Percentiles rank a stretch among this genome's conserved stretches.
Conservation (phyloP, 495 filamentous ascomycete species). For the Durotheca rogersii region DNA sequence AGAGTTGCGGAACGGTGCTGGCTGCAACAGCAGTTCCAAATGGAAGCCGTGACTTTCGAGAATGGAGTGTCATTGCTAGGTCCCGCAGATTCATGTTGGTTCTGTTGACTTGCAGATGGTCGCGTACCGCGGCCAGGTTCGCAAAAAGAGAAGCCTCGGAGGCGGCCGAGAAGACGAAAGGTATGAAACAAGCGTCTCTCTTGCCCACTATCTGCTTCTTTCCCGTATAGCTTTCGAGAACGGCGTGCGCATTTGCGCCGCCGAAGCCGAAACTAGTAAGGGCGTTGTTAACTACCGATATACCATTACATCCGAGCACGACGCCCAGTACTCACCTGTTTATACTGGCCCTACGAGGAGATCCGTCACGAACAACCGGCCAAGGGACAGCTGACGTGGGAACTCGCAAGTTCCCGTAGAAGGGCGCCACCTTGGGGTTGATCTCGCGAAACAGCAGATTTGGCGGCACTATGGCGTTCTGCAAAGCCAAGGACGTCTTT, state of each 20-base stretch:
- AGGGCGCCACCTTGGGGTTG: constrained; percentile 40
- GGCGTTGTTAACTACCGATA: too few relatives aligned
- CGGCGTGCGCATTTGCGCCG: constrained; percentile 36
- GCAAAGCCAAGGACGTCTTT: constrained; percentile 47
- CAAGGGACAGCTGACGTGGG: constrained; percentile 30
- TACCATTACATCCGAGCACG: too few relatives aligned
- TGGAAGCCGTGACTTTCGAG: too few relatives aligned
- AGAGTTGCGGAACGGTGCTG: too few relatives aligned
- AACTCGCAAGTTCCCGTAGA: constrained; percentile 37
- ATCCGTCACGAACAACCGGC: constrained; percentile 13
- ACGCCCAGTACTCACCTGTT: constrained; percentile 21
- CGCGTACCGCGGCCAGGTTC: too few relatives aligned
- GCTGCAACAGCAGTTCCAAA: too few relatives aligned
- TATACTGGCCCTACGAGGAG: constrained; percentile 19
- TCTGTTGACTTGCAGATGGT: too few relatives aligned
- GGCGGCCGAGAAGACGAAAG: constrained; percentile 44
- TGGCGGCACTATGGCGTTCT: constrained; percentile 46
- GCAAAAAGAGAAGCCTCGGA: constrained; percentile 25
- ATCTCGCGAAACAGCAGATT: constrained; percentile 46
- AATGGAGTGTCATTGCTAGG: too few relatives aligned
- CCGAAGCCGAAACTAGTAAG: too few relatives aligned
- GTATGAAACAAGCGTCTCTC: too few relatives aligned
- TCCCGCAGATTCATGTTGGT: too few relatives aligned
- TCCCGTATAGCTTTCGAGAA: constrained; percentile 33
- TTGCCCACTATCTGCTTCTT: too few relatives aligned